Conservation (phyloP, 805 yeast species). For the Schwanniomyces yamadae region DNA sequence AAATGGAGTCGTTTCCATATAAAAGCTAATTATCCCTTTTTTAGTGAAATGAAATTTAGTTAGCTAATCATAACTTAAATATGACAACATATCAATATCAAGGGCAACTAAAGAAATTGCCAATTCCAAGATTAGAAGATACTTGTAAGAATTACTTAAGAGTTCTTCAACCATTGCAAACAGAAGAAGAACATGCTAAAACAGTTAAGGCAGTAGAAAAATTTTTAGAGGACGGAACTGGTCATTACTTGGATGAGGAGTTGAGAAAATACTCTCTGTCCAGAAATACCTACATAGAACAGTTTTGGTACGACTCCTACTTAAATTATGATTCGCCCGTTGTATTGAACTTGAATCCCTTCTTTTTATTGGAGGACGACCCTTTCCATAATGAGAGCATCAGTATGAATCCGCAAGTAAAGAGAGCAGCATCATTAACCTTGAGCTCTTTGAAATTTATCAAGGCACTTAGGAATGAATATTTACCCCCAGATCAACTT, state of each 20-base stretch:
- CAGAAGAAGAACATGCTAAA: conserved; percentile 62
- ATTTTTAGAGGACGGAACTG: conserved; percentile 49
- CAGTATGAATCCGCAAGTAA: conserved; percentile 54
- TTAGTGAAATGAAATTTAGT: too few relatives aligned
- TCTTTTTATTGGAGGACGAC: conserved; percentile 86
- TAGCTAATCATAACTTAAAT: background rate
- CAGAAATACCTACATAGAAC: conserved; percentile 82
- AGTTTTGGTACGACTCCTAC: conserved; percentile 92
- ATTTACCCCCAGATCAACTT: conserved; percentile 67
- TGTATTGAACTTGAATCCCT: conserved; percentile 88
- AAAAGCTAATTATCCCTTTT: too few relatives aligned
- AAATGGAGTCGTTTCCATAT: too few relatives aligned
- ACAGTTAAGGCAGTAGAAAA: conserved; percentile 58
- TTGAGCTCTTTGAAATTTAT: conserved; percentile 77
- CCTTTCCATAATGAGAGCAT: conserved; percentile 67
- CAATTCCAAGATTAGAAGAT: conserved; percentile 72
- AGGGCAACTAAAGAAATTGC: conserved; percentile 59
- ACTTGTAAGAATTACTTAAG: conserved; percentile 67
- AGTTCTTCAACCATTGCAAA: conserved; percentile 77
- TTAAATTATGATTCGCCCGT: conserved; percentile 85
- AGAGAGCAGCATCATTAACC: conserved; percentile 78
- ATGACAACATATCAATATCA: conserved; percentile 59
- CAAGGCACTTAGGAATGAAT: conserved; percentile 72
- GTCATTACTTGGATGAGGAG: conserved; percentile 63
- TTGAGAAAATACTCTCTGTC: conserved; percentile 60